phyloP scores from a whole-genome alignment of 176 grass and related monocot genomes.

The Eragrostis curvula region DNA sequence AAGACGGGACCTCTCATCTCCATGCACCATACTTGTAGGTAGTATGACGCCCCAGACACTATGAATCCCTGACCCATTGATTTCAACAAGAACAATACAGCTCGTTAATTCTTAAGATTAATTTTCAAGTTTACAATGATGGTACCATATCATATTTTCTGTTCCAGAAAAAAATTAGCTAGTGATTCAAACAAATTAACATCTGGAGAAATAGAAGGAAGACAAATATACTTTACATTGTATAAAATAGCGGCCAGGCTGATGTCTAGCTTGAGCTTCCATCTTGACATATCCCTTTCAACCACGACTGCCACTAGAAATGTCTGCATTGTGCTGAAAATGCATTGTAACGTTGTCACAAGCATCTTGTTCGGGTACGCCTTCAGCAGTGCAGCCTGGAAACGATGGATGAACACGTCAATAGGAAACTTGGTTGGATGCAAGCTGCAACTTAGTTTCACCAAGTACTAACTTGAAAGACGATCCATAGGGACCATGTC shows the following conservation, averaged over 20 bases:
- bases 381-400: slow-evolving; percentile 59
- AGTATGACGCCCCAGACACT: background rate
- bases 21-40: slow-evolving; percentile 17
- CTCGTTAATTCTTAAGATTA: background rate
- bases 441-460: background rate
- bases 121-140: background rate
- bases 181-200: background rate
- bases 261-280: slow-evolving; percentile 54
- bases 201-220: background rate
- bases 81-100: background rate
- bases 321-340: slow-evolving; percentile 54
- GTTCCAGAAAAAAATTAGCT: background rate
- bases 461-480: background rate
- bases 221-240: background rate
- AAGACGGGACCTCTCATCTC: slow-evolving; percentile 7
- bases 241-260: slow-evolving; percentile 49
- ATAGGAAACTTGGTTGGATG: background rate
- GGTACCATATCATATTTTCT: background rate
- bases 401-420: background rate
- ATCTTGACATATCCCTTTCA: slow-evolving; percentile 56
- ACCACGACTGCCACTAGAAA: slow-evolving; percentile 39
- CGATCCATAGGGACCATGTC: slow-evolving; percentile 60
- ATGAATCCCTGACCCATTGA: background rate
- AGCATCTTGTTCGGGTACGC: slow-evolving; percentile 71
- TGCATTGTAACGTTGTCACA: slow-evolving; percentile 43